Evolutionary conservation across 495 filamentous ascomycete genomes (phyloP).

Genomic region (Neohortaea acidophila): DNA sequence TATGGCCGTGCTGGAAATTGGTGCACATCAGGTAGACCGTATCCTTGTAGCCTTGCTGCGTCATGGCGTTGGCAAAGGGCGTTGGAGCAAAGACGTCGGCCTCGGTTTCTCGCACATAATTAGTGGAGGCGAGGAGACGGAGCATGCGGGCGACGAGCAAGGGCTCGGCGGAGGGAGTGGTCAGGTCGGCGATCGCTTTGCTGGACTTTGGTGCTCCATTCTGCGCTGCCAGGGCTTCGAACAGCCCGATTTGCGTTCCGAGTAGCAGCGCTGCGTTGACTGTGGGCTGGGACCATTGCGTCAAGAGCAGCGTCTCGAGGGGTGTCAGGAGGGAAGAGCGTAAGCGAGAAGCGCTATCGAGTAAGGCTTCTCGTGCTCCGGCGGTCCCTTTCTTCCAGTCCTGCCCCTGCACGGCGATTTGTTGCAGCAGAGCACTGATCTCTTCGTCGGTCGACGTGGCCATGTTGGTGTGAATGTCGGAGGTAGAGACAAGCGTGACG

Average conservation of each 20-base stretch:
- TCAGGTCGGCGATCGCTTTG: background rate
- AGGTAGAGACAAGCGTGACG: no score
- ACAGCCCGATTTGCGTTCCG: background rate
- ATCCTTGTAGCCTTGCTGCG: background rate
- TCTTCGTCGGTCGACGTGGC: no score
- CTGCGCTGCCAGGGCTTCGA: background rate
- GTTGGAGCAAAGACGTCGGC: background rate
- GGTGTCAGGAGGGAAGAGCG: no score
- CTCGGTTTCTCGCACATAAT: background rate
- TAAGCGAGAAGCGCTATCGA: no score
- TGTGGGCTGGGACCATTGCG: no score
- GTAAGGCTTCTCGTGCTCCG: no score
- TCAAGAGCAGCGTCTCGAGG: no score
- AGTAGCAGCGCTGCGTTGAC: background rate
- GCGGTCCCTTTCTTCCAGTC: no score
- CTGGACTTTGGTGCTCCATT: background rate
- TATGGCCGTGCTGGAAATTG: background rate
- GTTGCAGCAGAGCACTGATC: no score
- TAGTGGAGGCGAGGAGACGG: background rate
- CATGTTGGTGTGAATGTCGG: no score
- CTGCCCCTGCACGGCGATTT: no score
- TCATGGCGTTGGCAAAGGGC: background rate
- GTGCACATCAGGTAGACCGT: background rate
- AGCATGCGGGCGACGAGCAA: background rate
- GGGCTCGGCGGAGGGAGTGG: background rate